These are phyloP conservation scores for Pichia rugopelliculosa DNA, from an alignment of 805 yeast genomes.

Conservation along the genomic window DNA sequence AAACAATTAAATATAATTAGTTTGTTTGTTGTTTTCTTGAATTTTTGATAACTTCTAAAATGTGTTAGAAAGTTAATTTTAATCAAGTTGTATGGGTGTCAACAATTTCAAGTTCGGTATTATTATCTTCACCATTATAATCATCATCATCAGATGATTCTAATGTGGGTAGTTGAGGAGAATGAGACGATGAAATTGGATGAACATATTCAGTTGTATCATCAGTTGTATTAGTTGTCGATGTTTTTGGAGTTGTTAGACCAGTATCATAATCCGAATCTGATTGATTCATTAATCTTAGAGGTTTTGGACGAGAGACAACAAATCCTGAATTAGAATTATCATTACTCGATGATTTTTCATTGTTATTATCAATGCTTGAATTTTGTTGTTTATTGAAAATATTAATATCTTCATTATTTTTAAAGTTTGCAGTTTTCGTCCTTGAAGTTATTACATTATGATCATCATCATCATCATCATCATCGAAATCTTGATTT, in stretches of 20 bases:
- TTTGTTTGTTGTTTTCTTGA: too few relatives aligned
- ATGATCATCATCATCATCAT: conserved; percentile 8
- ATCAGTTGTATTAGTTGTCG: background rate
- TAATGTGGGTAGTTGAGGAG: background rate
- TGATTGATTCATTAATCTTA: conserved; percentile 15
- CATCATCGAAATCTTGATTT: conserved; percentile 23
- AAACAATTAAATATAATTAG: too few relatives aligned
- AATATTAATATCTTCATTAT: background rate
- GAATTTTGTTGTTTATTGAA: background rate
- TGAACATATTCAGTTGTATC: background rate
- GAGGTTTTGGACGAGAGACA: conserved; percentile 25
- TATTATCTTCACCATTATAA: background rate
- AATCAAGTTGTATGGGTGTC: background rate
- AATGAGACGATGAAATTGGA: background rate
- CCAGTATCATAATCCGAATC: background rate
- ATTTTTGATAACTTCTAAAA: background rate
- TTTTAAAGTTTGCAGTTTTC: conserved; percentile 5
- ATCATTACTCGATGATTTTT: background rate
- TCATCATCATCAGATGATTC: background rate
- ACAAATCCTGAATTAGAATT: conserved; percentile 21
- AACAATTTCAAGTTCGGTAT: background rate
- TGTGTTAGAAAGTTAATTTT: background rate
- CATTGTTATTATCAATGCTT: background rate
- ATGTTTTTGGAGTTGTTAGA: background rate
- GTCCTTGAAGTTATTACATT: background rate